These are phyloP conservation scores for Aureobasidium sp. DNA, from an alignment of 2,329 filamentous ascomycete species.

Conservation along the genomic window DNA sequence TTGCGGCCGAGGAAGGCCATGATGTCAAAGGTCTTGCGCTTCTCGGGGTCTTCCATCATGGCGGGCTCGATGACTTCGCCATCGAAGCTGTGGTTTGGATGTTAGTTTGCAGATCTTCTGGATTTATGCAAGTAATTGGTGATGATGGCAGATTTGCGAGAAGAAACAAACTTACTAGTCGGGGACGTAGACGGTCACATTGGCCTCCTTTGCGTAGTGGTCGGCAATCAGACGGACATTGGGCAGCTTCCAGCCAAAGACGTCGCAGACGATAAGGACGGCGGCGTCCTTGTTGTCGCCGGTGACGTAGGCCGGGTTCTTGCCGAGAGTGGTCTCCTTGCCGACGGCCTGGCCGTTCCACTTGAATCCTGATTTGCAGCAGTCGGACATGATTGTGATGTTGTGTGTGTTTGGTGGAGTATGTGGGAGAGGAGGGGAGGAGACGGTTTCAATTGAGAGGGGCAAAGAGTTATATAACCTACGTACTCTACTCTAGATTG, in stretches of 20 bases:
- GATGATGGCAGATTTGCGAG: too few species aligned
- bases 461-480: background rate
- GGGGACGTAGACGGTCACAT: constrained; percentile 41
- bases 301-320: constrained; percentile 24
- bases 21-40: constrained; percentile 22
- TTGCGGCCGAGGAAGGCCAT: constrained; percentile 20
- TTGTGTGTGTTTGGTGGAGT: background rate
- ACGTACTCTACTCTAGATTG: background rate
- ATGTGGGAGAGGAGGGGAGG: too few species aligned
- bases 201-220: constrained; percentile 39
- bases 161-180: constrained; percentile 22
- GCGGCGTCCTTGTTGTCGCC: constrained; percentile 24
- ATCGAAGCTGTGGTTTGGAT: constrained; percentile 17
- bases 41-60: constrained; percentile 16
- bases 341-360: constrained; percentile 25
- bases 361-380: constrained; percentile 24
- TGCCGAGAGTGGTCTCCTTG: constrained; percentile 18
- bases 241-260: constrained; percentile 40
- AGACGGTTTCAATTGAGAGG: background rate
- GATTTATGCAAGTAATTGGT: background rate
- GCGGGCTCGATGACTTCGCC: constrained; percentile 20
- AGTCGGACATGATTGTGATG: constrained; percentile 15
- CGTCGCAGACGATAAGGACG: constrained; percentile 26
- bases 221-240: constrained; percentile 43
- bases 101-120: background rate